Conservation (phyloP, 2,329 filamentous ascomycete genomes). For the Botryotinia calthae region DNA sequence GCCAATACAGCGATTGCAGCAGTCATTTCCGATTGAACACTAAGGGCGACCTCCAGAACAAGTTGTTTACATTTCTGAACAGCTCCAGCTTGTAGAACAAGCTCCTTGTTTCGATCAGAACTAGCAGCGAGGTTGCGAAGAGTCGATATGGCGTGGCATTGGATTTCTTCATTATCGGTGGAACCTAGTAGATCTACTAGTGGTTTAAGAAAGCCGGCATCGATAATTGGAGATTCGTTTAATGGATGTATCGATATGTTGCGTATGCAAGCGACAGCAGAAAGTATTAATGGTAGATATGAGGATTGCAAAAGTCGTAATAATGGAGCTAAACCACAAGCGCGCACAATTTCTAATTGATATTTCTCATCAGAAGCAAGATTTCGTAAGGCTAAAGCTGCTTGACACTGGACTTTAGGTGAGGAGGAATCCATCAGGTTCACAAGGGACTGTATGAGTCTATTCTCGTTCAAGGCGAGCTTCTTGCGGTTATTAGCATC, state of each 20-base stretch:
- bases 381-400: conserved; percentile 88
- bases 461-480: conserved; percentile 84
- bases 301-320: conserved; percentile 90
- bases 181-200: conserved; percentile 91
- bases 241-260: conserved; percentile 98
- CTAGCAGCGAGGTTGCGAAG: conserved; percentile 93
- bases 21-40: conserved; percentile 98
- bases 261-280: conserved; percentile 94
- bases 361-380: conserved; percentile 98
- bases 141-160: conserved; percentile 97
- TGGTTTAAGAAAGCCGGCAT: conserved; percentile 91
- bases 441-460: conserved; percentile 89
- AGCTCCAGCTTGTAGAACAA: conserved; percentile 94
- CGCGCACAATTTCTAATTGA: conserved; percentile 93
- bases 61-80: conserved; percentile 99
- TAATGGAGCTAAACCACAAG: conserved; percentile 79
- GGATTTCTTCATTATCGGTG: conserved; percentile 97
- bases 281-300: conserved; percentile 92
- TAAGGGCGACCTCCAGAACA: conserved; percentile 86
- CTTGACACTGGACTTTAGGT: conserved; percentile 97
- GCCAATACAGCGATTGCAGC: conserved; percentile 97
- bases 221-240: conserved; percentile 98
- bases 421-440: conserved; percentile 97
- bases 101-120: conserved; percentile 94
- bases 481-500: conserved; percentile 88